These are phyloP conservation scores for Xylaria scruposa DNA, from an alignment of 495 filamentous ascomycete species.

Conservation along the genomic window DNA sequence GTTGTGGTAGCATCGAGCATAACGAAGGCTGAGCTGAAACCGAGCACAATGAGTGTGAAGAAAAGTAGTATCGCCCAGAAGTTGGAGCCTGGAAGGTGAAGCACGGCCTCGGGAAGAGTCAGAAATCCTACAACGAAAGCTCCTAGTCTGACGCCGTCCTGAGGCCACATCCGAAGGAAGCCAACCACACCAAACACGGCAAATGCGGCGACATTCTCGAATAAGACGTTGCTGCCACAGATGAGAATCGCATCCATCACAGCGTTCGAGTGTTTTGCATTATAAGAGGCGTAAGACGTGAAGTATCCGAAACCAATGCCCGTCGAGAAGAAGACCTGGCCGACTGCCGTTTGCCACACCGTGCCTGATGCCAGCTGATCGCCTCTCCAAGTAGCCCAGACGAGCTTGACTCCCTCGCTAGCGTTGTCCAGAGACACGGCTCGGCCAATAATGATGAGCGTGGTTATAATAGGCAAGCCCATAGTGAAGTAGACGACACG, in stretches of 20 bases:
- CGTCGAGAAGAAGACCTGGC: slow-evolving; percentile 31
- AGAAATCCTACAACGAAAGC: slow-evolving; percentile 49
- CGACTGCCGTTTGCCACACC: slow-evolving; percentile 27
- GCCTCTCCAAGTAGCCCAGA: slow-evolving; percentile 21
- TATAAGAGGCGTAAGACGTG: slow-evolving; percentile 29
- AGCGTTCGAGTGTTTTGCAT: slow-evolving; percentile 39
- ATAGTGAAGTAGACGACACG: slow-evolving; percentile 54
- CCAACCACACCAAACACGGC: slow-evolving; percentile 52
- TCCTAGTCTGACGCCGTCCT: slow-evolving; percentile 42
- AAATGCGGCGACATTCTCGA: slow-evolving; percentile 52
- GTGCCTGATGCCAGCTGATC: slow-evolving; percentile 14
- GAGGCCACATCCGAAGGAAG: slow-evolving; percentile 42
- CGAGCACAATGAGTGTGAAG: slow-evolving; percentile 39
- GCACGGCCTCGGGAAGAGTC: slow-evolving; percentile 47
- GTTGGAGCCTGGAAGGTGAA: slow-evolving; percentile 49
- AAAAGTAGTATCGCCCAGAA: slow-evolving; percentile 50
- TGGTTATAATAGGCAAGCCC: slow-evolving; percentile 51
- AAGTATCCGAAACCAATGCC: slow-evolving; percentile 32
- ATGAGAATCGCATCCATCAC: slow-evolving; percentile 51
- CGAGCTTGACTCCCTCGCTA: slow-evolving; percentile 38
- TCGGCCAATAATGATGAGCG: slow-evolving; percentile 48
- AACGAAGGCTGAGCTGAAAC: slow-evolving; percentile 27
- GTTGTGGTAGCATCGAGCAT: slow-evolving; percentile 26
- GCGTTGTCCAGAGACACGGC: slow-evolving; percentile 45
- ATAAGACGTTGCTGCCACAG: slow-evolving; percentile 46